Percentiles rank a stretch among this genome's conserved stretches.
These are phyloP conservation scores for Pichia nanzhaoensis DNA, from an alignment of 805 yeast genomes.

Conservation along the genomic window DNA sequence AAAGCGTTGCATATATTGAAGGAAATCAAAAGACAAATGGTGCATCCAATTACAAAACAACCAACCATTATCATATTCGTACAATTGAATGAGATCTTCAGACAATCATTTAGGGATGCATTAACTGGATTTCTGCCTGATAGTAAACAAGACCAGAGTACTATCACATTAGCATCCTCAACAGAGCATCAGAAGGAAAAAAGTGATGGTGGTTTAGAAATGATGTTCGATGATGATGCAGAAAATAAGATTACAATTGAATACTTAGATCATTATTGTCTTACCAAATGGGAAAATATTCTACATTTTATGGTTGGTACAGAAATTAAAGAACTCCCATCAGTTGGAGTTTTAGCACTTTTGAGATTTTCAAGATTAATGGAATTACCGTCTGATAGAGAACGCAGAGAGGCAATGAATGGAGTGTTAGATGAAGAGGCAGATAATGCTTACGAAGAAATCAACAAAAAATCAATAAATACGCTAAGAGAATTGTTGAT, in stretches of 20 bases:
- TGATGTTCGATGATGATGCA: slow-evolving; percentile 53
- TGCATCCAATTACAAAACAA: slow-evolving; percentile 31
- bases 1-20: slow-evolving; percentile 68
- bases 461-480: slow-evolving; percentile 17
- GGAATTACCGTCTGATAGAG: slow-evolving; percentile 50
- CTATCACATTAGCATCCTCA: slow-evolving; percentile 3
- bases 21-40: slow-evolving; percentile 36
- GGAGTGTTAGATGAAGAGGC: slow-evolving; percentile 16
- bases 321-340: slow-evolving; percentile 56
- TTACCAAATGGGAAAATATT: slow-evolving; percentile 89
- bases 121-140: slow-evolving; percentile 52
- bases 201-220: not conserved
- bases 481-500: slow-evolving; percentile 45
- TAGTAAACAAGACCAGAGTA: slow-evolving; percentile 28
- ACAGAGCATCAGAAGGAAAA: slow-evolving; percentile 4
- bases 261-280: slow-evolving; percentile 73
- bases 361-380: slow-evolving; percentile 78
- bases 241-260: slow-evolving; percentile 53
- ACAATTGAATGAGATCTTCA: slow-evolving; percentile 65
- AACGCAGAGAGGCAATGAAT: slow-evolving; percentile 20
- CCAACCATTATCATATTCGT: slow-evolving; percentile 28
- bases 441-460: slow-evolving; percentile 15
- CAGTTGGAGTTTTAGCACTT: slow-evolving; percentile 73
- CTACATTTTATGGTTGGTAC: slow-evolving; percentile 98
- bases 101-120: slow-evolving; percentile 71